Evolutionary conservation across 345 rosid genomes (phyloP), one percentile per base, ranked within the genome.

Genomic region (Populus deltoides): DNA sequence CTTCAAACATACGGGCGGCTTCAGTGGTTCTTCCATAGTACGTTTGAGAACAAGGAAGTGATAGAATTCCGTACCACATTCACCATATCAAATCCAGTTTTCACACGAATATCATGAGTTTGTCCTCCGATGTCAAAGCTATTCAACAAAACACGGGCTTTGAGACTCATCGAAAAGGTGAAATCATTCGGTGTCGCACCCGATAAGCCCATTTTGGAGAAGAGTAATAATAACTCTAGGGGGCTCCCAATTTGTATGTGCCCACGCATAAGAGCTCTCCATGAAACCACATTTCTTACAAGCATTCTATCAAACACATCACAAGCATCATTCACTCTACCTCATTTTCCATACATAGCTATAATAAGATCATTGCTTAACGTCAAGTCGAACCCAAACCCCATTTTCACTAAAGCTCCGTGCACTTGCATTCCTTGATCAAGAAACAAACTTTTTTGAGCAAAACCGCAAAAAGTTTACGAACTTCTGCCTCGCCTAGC

Each of bases 201-300:
- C 1, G 85, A 83, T 35, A 77, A 78, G 11, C 78, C 80, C 97
- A 93, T 92, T 53, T 79, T 82, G 39, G 75, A 63, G 73, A 91
- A 85, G 1, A 90, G 82, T 63, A 72, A 79, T n/a, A 92, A 80
- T 1, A 92, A 87, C 65, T 49, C 83, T 18, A 69, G 76, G 20
- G 90, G 87, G 59, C 84, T 74, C 13, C 90, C 90, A 13, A 78
- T 82, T 35, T 74, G 86, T 49, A 93, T 79, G 78, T 83, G 81
- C 45, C 93, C 98, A 25, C 93, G 86, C 94, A 91, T 91, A 53
- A 93, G 97, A 61, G 94, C 85, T 1, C 98, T 92, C 97, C 95
- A 91, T 35, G 95, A 90, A 88, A 91, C 92, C 81, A 90, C 89
- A 27, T 92, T 92, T 86, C 90, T 88, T 39, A 82, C 85, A 45